phyloP scores from a whole-genome alignment of 2,329 filamentous ascomycete species.

The Fusarium sp. region DNA sequence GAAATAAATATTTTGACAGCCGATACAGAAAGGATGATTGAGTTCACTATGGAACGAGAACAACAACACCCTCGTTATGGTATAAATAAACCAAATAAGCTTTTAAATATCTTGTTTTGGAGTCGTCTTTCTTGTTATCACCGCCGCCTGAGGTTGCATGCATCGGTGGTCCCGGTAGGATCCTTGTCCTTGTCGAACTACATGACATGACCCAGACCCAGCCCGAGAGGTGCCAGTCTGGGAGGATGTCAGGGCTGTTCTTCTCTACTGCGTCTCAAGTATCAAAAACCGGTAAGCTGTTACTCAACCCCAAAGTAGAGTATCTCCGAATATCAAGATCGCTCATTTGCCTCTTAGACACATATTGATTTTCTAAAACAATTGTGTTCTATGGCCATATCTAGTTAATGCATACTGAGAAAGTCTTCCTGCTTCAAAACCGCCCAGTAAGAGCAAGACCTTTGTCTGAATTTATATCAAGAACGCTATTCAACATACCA shows the following conservation, averaged over 20 bases:
- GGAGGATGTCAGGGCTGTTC: neutral
- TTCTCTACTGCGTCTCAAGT: neutral
- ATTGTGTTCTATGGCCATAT: neutral
- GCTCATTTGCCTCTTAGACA: neutral
- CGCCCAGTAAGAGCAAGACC: neutral
- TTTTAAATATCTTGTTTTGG: neutral
- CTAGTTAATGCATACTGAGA: neutral
- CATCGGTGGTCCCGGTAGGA: neutral
- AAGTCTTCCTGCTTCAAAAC: neutral
- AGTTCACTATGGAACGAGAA: conserved; percentile 1
- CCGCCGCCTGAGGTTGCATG: neutral
- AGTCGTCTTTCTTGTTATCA: neutral
- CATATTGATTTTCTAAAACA: neutral
- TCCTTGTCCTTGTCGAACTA: conserved; percentile 1
- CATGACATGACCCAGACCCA: neutral
- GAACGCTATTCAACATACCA: neutral
- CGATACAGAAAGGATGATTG: neutral
- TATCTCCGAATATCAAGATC: neutral
- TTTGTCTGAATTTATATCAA: neutral
- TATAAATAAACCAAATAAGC: neutral
- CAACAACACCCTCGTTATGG: neutral
- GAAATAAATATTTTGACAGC: conserved; percentile 13
- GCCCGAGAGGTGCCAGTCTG: neutral
- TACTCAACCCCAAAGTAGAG: neutral
- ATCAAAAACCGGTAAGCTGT: neutral